phyloP scores from a whole-genome alignment of 2,329 filamentous ascomycete genomes.

The Verticillium dahliae region DNA sequence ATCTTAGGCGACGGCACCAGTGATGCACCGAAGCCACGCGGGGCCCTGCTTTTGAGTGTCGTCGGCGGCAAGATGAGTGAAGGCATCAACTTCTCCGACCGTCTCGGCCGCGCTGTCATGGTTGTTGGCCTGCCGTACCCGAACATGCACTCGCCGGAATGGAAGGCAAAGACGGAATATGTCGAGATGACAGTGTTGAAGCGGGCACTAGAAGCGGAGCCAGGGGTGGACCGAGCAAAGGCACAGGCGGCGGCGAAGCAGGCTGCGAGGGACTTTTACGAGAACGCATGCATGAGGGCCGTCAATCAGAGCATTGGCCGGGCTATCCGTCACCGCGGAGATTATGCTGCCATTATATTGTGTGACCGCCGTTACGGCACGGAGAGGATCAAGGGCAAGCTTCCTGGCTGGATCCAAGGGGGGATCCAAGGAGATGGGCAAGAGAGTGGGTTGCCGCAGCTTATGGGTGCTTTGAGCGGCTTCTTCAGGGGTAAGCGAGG shows the following conservation, averaged over 20 bases:
- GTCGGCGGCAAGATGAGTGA: constrained; percentile 94
- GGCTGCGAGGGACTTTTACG: constrained; percentile 73
- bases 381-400: constrained; percentile 65
- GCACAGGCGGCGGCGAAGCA: constrained; percentile 34
- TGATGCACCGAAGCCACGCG: constrained; percentile 28
- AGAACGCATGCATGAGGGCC: constrained; percentile 92
- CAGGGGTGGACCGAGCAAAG: background rate
- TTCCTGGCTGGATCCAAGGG: constrained; percentile 82
- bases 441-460: constrained; percentile 43
- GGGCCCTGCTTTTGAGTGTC: constrained; percentile 80
- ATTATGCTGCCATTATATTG: constrained; percentile 87
- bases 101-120: constrained; percentile 79
- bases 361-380: constrained; percentile 75
- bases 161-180: constrained; percentile 87
- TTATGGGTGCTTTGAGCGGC: constrained; percentile 50
- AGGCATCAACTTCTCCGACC: constrained; percentile 96
- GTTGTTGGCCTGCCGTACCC: constrained; percentile 93
- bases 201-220: constrained; percentile 29
- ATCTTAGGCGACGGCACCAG: constrained; percentile 44
- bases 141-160: constrained; percentile 82
- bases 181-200: constrained; percentile 56
- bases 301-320: constrained; percentile 96
- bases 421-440: constrained; percentile 52
- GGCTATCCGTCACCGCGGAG: constrained; percentile 78
- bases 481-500: constrained; percentile 49